Evolutionary conservation across 2,329 filamentous ascomycete species (phyloP), one percentile per base, ranked within the genome.

Genomic region (Raffaelea arxii): DNA sequence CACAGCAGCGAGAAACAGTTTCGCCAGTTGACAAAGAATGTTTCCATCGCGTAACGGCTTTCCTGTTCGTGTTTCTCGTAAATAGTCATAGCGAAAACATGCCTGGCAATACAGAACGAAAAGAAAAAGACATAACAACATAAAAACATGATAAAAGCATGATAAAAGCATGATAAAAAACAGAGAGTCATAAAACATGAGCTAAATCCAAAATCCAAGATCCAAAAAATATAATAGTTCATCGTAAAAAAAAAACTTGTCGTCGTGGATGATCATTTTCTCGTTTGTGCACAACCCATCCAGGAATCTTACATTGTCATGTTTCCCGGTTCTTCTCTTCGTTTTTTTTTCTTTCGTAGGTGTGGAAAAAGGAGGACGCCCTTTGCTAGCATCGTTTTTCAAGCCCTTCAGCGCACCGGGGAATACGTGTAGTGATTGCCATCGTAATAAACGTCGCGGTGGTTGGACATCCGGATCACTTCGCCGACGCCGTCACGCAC

Each of bases 401-500:
- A n/a, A n/a, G n/a, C n/a, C n/a, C n/a, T n/a, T n/a, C n/a, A n/a
- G n/a, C n/a, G n/a, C n/a, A n/a, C n/a, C n/a, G n/a, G n/a, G n/a
- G n/a, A n/a, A n/a, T n/a, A n/a, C n/a, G n/a, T n/a, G n/a, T n/a
- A n/a, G n/a, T n/a, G n/a, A n/a, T n/a, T n/a, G n/a, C n/a, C n/a
- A n/a, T n/a, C 14, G 56, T 51, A 44, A 55, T n/a, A 58, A 1
- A 55, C 53, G 18, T 59, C 64, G 43, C 60, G 61, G 49, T 66
- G 66, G 32, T 62, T 66, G 36, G 63, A 68, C 30, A 67, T 63
- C 43, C 71, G 65, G 40, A 79, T 71, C 41, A 80, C 69, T 25
- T 80, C 76, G 14, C 70, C 74, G 3, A 80, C 72, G 4, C 75
- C 75, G 51, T 80, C 76, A 23, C 75, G 65, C 19, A 80, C 75